A percentile compares a stretch with the other conserved stretches of the same genome.
phyloP scores from a whole-genome alignment of 768 basidiomycete genomes.

The Dendrothele bispora region DNA sequence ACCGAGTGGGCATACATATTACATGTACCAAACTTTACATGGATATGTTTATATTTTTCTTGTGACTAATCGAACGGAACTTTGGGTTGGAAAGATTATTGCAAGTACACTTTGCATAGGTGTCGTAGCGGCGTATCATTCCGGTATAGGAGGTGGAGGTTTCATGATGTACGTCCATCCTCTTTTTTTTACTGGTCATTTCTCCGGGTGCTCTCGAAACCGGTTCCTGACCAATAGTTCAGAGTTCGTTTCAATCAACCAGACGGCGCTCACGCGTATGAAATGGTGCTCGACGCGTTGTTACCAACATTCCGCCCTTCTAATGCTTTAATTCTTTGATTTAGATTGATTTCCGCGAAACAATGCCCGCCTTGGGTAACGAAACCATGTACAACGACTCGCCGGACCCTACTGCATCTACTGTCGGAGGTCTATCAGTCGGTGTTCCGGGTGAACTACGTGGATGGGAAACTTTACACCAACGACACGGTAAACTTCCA shows the following conservation, averaged over 20 bases:
- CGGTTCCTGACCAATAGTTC: not conserved
- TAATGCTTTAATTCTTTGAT: too few relatives aligned
- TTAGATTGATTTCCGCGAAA: conserved; percentile 54
- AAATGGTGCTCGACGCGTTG: too few relatives aligned
- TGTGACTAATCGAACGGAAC: too few relatives aligned
- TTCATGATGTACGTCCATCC: too few relatives aligned
- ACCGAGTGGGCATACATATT: too few relatives aligned
- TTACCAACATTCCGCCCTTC: too few relatives aligned
- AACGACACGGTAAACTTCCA: conserved; percentile 39
- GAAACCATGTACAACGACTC: conserved; percentile 37
- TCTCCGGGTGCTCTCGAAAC: not conserved
- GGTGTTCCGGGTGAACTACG: conserved; percentile 52
- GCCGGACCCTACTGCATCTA: conserved; percentile 27
- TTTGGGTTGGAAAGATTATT: conserved; percentile 37
- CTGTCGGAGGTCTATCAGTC: conserved; percentile 47
- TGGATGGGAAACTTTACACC: conserved; percentile 44
- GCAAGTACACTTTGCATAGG: conserved; percentile 10
- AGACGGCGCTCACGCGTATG: conserved; percentile 6
- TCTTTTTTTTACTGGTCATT: not conserved
- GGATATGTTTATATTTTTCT: too few relatives aligned
- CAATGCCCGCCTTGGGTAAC: conserved; percentile 36
- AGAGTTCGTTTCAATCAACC: conserved; percentile 7
- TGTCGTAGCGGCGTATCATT: too few relatives aligned
- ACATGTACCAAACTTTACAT: too few relatives aligned
- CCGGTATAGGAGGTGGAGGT: too few relatives aligned